Base-by-base conservation (phyloP, 2,329 filamentous ascomycete genomes). In the Aspergillus phoenicis region DNA sequence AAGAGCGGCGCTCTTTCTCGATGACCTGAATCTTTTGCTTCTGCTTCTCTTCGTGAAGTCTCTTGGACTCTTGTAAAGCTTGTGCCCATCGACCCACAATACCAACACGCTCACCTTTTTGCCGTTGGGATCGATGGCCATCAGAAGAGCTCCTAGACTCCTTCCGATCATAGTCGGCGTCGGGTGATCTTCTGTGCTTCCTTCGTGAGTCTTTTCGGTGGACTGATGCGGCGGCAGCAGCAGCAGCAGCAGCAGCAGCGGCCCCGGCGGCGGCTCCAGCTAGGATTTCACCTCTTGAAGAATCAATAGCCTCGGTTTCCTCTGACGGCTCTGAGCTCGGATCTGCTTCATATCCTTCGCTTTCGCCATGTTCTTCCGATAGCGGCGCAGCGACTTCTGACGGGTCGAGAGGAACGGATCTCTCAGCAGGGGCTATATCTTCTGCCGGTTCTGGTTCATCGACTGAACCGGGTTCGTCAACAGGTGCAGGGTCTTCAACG, bases 101-200 rank as follows among this genome's bases (percentile, higher is more conserved):
- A 4, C 73, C 49, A n/a, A 67, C 63, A 36, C 71, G 67, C 15
- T 75, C 74, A 52, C 70, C 71, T 59, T 74, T 78, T 58, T 70
- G 68, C 17, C 74, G 73, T 54, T 73, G 64, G 28, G 67, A 64
- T 8, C 64, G 66, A 43, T 69, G 71, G 6, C 67, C 71, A 54
- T 78, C 76, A 5, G 71, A 73, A 2, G 75, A 79, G 26, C 70
- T 68, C 55, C 73, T 79, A 4, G 76, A 77, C 41, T 70, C 68
- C 8, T 72, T 71, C 57, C 73, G 73, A 28, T 77, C 75, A 24
- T 70, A 69, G 2, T 75, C 72, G 26, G 66, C 59, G 11, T 64
- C 68, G 7, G 71, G 67, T 2, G 71, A 70, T 15, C 70, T 73
- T 58, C 69, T 70, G 69, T 73, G 75, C 53, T 67, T 75, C 56